Conservation (phyloP, 2,329 filamentous ascomycete genomes). For the Orbilia quercus region DNA sequence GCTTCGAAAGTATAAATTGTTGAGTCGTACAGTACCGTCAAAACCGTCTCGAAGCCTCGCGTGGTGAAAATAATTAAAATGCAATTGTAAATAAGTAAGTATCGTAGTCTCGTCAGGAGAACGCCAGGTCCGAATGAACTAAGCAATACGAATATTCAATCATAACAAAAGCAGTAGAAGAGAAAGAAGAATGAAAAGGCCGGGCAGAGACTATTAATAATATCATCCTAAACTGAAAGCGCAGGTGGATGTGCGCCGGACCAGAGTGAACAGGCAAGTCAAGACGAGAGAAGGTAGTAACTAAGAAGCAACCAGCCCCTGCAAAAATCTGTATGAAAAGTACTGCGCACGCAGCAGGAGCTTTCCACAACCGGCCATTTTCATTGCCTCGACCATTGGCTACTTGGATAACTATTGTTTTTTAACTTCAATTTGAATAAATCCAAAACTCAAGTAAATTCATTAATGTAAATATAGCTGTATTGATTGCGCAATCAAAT, state of each 20-base stretch:
- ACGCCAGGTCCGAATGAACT: not conserved
- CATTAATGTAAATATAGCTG: too few relatives aligned
- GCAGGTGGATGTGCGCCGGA: not conserved
- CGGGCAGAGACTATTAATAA: not conserved
- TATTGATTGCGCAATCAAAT: too few relatives aligned
- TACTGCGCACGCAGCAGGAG: too few relatives aligned
- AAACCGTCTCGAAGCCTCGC: not conserved
- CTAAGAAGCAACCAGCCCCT: too few relatives aligned
- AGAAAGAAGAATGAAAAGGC: not conserved
- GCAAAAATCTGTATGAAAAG: too few relatives aligned
- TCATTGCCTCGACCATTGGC: too few relatives aligned
- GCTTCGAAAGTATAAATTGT: too few relatives aligned
- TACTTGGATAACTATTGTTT: too few relatives aligned
- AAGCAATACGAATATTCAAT: not conserved
- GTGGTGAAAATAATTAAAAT: not conserved
- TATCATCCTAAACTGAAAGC: slow-evolving; percentile 1
- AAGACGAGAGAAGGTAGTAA: slow-evolving; percentile 22
- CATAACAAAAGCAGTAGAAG: not conserved
- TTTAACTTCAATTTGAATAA: too few relatives aligned
- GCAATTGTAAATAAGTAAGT: not conserved
- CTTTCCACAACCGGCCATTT: too few relatives aligned
- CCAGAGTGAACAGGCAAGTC: slow-evolving; percentile 20
- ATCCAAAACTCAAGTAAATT: too few relatives aligned
- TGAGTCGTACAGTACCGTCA: too few relatives aligned
- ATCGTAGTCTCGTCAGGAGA: not conserved